Base-by-base conservation (phyloP, 2,329 filamentous ascomycete genomes). In the Epichloe typhina region DNA sequence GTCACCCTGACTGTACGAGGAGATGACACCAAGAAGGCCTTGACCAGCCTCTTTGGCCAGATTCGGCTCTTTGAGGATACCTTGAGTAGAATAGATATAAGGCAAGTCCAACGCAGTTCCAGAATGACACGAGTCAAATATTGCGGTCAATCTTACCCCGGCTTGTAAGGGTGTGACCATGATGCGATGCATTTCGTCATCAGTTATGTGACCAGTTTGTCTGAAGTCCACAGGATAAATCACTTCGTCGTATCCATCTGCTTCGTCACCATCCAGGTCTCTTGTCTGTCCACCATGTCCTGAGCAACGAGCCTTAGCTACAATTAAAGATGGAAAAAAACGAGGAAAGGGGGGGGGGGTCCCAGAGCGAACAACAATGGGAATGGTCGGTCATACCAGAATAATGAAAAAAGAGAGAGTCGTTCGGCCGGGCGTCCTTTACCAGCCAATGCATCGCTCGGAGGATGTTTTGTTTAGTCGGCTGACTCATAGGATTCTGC, bases 381-480 rank as follows among this genome's bases (percentile, higher is more conserved):
- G 23, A 11, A 40, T 4, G 19, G 37, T 13, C 13, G 13, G 17
- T 3, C 45, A 21, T 49, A 89, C 86, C 89, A 39, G 90, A 95
- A 66, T 95, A 97, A 69, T 97, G 91, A 72, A 97, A 96, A 71
- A 97, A 97, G 6, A 97, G 76, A 4, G 91, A 95, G 65, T 97
- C 91, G 64, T 96, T 95, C 0, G 89, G 86, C 52, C 79, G 79
- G 4, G 91, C 90, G 63, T 95, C 90, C 69, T 95, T 95, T 52
- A 96, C 88, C 19, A 97, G 72, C 91, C 91, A 97, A 65, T 96
- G 90, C 91, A 97, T 97, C 33, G 91, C 91, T 49, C 91, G 80
- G 38, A 97, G 69, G 51, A 97, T 95, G 64, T 97, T 97, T 58
- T 88, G 86, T 68, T 96, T 96, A 5, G 89, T 95, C 8, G 91